phyloP scores from a whole-genome alignment of 73 alveolate genomes.

The Tetrahymena malaccensis region DNA sequence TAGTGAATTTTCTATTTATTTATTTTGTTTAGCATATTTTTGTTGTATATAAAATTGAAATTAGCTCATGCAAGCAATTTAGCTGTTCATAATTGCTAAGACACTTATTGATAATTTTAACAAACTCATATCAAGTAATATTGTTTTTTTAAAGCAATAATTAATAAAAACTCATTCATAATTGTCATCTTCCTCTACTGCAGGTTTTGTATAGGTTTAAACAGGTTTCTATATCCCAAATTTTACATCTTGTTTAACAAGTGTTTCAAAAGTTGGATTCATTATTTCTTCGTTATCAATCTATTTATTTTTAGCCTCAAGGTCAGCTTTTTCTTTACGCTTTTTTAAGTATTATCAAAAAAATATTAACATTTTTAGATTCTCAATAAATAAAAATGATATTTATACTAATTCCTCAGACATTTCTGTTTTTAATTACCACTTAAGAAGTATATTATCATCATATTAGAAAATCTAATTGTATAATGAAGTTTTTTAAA shows the following conservation, averaged over 20 bases:
- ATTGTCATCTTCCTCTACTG: not conserved
- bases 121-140: not conserved
- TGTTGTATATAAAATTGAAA: not conserved
- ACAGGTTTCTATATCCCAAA: not conserved
- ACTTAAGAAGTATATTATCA: not conserved
- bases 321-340: not conserved
- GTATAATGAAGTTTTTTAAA: not conserved
- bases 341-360: not conserved
- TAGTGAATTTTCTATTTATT: not conserved
- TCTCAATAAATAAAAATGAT: not conserved
- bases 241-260: not conserved
- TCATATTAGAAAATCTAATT: not conserved
- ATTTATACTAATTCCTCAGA: not conserved
- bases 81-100: not conserved
- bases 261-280: not conserved
- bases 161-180: not conserved
- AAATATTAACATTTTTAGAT: not conserved
- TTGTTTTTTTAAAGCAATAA: not conserved
- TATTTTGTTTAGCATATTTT: not conserved
- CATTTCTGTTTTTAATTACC: not conserved
- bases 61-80: not conserved
- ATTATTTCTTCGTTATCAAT: not conserved
- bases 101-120: not conserved
- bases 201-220: not conserved
- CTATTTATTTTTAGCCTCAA: not conserved